Evolutionary conservation across 2,329 filamentous ascomycete genomes (phyloP), one percentile per base, ranked within the genome.

Genomic region (Hyphodiscus sp.): DNA sequence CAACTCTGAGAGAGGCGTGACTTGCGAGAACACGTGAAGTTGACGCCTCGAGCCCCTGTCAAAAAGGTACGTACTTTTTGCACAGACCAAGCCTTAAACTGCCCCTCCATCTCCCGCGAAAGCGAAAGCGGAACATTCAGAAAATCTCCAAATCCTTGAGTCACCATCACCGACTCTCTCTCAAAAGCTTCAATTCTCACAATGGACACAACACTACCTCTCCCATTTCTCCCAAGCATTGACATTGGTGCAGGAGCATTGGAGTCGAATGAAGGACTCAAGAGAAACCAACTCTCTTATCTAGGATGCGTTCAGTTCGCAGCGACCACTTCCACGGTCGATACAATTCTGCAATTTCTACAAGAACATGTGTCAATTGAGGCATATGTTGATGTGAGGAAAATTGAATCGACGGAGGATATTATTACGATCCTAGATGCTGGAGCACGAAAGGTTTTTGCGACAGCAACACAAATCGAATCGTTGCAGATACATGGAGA

Each of bases 401-500:
- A 73, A 20, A 76, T 97, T 41, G 70, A 80, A 30, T 83, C 83
- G 11, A 74, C 76, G 52, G 86, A 91, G 61, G 87, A 95, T 59
- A 76, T 97, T 38, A 73, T 92, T 51, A 80, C 87, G 46, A 78
- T 97, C 38, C 82, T 99, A 52, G 89, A 99, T 69, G 81, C 84
- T 59, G 94, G 94, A 55, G 90, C 91, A 7, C 81, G 84, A 50
- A 94, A 86, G 68, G 86, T 94, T 58, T 94, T 97, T 69, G 87
- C 96, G 49, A 79, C 80, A 18, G 79, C 84, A 47, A 77, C 83
- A 53, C 86, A 90, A 67, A 74, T 95, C 50, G 74, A 76, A 9
- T 72, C 77, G 49, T 79, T 80, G 54, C 70, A 75, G 47, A 75
- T 78, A 58, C 82, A 81, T 58, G 79, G 77, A 44, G 72, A 76